Conservation (phyloP, 352 stramenopile species). For the Plasmopara muralis region DNA sequence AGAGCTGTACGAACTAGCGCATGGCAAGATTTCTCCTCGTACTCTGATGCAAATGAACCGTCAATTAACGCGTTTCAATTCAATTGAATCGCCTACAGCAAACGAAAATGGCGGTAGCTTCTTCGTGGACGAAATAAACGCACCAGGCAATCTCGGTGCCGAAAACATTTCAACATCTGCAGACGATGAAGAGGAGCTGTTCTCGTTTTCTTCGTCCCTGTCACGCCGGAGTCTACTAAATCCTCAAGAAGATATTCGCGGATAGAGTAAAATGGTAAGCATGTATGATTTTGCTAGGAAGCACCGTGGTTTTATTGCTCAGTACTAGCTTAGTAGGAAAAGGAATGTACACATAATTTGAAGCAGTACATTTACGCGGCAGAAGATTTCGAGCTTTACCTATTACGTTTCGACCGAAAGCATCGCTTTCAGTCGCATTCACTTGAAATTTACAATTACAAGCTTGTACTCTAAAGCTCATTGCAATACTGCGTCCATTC, state of each 20-base stretch:
- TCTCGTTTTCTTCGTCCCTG: slow-evolving; percentile 22
- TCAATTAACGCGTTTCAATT: slow-evolving; percentile 53
- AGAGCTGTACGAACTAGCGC: slow-evolving; percentile 77
- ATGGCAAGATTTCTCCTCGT: slow-evolving; percentile 67
- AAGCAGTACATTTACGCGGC: too few species aligned
- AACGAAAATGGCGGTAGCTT: slow-evolving; percentile 20
- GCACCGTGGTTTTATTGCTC: too few species aligned
- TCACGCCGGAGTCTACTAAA: slow-evolving; percentile 34
- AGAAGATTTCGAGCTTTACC: too few species aligned
- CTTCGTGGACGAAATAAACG: slow-evolving; percentile 44
- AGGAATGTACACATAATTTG: too few species aligned
- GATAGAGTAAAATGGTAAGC: slow-evolving; percentile 12
- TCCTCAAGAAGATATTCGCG: slow-evolving; percentile 37
- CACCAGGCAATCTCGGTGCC: slow-evolving; percentile 23
- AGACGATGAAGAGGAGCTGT: slow-evolving; percentile 34
- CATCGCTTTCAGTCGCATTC: too few species aligned
- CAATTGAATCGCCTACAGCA: slow-evolving; percentile 69
- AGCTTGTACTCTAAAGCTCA: too few species aligned
- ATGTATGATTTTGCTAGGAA: too few species aligned
- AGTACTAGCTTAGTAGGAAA: too few species aligned
- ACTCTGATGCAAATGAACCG: slow-evolving; percentile 62
- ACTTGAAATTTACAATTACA: too few species aligned
- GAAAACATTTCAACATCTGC: slow-evolving; percentile 24
- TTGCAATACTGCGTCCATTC: too few species aligned
- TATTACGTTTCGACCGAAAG: too few species aligned